Conservation (phyloP, 192 early-diverging fungal species). For the Allomyces arbusculus region DNA sequence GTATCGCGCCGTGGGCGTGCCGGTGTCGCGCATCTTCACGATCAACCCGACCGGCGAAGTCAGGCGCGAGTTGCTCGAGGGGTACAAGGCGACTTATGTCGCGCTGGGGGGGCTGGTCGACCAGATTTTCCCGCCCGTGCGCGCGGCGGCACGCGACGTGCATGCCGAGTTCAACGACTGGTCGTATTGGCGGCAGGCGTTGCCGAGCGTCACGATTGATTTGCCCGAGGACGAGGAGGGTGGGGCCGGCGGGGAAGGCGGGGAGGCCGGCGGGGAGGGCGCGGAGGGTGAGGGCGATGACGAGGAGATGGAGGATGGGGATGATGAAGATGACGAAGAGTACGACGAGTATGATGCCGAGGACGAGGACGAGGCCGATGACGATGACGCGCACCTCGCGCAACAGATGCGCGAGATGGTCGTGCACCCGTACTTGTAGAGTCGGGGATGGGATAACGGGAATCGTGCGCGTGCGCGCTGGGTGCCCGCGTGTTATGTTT, state of each 20-base stretch:
- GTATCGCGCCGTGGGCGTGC: constrained; percentile 83
- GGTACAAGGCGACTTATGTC: constrained; percentile 70
- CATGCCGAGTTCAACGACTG: constrained; percentile 64
- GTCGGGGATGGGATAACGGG: too few species aligned
- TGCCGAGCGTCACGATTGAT: constrained; percentile 18
- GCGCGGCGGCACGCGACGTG: constrained; percentile 16
- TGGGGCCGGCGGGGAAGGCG: constrained; percentile 9
- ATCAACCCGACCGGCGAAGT: constrained; percentile 82
- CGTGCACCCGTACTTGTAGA: too few species aligned
- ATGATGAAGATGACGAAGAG: constrained; percentile 13
- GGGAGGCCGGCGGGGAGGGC: constrained; percentile 7
- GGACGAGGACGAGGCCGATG: constrained; percentile 15
- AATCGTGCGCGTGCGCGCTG: too few species aligned
- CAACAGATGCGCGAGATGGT: too few species aligned
- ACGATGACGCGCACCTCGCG: constrained; percentile 1
- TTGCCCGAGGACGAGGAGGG: constrained; percentile 4
- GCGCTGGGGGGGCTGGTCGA: constrained; percentile 85
- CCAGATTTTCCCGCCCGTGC: constrained; percentile 64
- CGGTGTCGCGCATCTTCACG: constrained; percentile 83
- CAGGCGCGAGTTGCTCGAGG: constrained; percentile 65
- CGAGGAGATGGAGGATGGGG: constrained; percentile 4
- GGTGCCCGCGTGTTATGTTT: too few species aligned
- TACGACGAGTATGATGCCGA: constrained; percentile 17
- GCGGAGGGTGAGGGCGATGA: constrained; percentile 3
- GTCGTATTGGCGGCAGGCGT: constrained; percentile 51